Evolutionary conservation across 768 basidiomycete species (phyloP).

Genomic region (Termitomyces heimii): DNA sequence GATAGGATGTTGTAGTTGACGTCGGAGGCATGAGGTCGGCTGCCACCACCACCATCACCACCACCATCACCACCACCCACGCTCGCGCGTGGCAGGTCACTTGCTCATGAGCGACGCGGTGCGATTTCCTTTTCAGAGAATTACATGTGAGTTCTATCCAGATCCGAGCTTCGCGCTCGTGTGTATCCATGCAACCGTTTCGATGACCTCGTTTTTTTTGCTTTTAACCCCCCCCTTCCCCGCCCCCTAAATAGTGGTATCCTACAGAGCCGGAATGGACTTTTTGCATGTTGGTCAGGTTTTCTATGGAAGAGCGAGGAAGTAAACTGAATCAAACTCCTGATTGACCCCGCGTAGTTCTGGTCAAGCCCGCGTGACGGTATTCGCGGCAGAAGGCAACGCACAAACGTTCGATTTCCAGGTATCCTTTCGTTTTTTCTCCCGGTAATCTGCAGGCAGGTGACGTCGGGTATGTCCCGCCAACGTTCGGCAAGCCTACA

Average conservation of each 20-base stretch:
- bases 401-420: conserved; percentile 35
- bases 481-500: conserved; percentile 23
- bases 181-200: not conserved
- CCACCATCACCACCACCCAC: no score
- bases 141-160: conserved; percentile 42
- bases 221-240: no score
- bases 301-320: conserved; percentile 1
- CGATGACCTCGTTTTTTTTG: not conserved
- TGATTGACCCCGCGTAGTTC: conserved; percentile 26
- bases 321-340: not conserved
- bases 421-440: not conserved
- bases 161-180: not conserved
- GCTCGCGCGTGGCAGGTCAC: no score
- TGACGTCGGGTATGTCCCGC: conserved; percentile 34
- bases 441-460: conserved; percentile 21
- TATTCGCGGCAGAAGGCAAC: conserved; percentile 53
- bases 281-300: conserved; percentile 44
- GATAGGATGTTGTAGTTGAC: conserved; percentile 51
- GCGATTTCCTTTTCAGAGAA: conserved; percentile 29
- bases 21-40: conserved; percentile 55
- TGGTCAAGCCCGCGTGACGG: conserved; percentile 16
- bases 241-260: conserved; percentile 71
- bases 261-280: conserved; percentile 67
- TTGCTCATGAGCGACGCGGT: conserved; percentile 14
- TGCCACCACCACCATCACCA: not conserved